These are phyloP conservation scores for Pachysandra terminalis DNA, from an alignment of 164 flowering plant species.

Conservation along the genomic window DNA sequence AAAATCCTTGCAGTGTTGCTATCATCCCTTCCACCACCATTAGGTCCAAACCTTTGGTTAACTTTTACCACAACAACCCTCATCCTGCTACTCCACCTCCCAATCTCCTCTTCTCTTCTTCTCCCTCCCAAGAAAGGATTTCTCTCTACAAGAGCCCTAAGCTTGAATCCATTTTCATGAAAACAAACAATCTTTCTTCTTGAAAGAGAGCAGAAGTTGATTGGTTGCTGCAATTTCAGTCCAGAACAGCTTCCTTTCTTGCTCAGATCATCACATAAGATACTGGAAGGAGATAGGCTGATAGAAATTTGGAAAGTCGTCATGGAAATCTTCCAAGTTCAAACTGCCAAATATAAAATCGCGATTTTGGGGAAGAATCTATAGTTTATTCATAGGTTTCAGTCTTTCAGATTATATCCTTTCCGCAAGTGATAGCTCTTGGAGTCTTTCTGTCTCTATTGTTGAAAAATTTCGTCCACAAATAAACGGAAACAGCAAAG, in stretches of 20 bases:
- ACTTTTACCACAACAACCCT: slow-evolving; percentile 53
- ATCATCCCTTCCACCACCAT: slow-evolving; percentile 48
- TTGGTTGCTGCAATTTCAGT: slow-evolving; percentile 16
- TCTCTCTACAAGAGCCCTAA: slow-evolving; percentile 21
- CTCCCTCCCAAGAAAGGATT: slow-evolving; percentile 23
- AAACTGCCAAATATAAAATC: no score
- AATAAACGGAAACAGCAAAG: no score
- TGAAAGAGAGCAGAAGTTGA: slow-evolving; percentile 5
- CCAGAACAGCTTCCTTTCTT: slow-evolving; percentile 9
- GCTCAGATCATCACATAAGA: slow-evolving; percentile 8
- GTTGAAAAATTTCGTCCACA: no score
- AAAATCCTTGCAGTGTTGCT: slow-evolving; percentile 49
- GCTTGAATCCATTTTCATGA: slow-evolving; percentile 16
- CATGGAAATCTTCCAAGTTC: no score
- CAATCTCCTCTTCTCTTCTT: slow-evolving; percentile 31
- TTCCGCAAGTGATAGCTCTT: no score
- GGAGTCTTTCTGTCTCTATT: no score
- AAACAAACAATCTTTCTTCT: slow-evolving; percentile 19
- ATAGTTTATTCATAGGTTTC: no score
- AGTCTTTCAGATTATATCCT: no score
- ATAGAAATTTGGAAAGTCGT: slow-evolving; percentile 16
- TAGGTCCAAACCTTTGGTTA: slow-evolving; percentile 54
- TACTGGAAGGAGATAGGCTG: slow-evolving; percentile 8
- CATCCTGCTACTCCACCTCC: slow-evolving; percentile 30
- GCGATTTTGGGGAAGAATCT: no score